Conservation (phyloP, 2,329 filamentous ascomycete species). For the Ustilaginoidea virens region DNA sequence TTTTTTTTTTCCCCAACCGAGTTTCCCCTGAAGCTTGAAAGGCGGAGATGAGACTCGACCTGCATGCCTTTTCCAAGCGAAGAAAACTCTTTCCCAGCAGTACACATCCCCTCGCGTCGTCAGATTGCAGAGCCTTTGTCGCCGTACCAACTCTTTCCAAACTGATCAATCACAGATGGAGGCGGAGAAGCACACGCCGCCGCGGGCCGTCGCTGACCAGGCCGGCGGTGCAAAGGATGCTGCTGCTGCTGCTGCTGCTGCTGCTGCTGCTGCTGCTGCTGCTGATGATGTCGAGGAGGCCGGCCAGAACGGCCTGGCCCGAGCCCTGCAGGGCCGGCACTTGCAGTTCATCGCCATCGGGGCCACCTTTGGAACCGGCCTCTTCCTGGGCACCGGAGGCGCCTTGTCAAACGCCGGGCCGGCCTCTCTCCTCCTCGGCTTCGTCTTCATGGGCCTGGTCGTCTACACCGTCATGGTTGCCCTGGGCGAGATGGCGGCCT, state of each 20-base stretch:
- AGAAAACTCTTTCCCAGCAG: too few relatives aligned
- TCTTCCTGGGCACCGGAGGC: constrained; percentile 53
- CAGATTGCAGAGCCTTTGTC: too few relatives aligned
- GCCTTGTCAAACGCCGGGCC: constrained; percentile 50
- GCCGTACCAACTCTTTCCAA: not conserved
- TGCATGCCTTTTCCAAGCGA: too few relatives aligned
- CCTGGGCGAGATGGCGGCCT: constrained; percentile 60
- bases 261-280: too few relatives aligned
- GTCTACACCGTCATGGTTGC: constrained; percentile 62
- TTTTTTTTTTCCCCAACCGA: too few relatives aligned
- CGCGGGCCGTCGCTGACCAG: constrained; percentile 2
- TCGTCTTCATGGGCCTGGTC: constrained; percentile 53
- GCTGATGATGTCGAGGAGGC: constrained; percentile 21
- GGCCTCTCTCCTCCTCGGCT: constrained; percentile 51
- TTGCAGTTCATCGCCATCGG: constrained; percentile 36
- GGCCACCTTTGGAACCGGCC: constrained; percentile 56
- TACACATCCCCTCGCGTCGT: too few relatives aligned
- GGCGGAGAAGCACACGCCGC: constrained; percentile 5
- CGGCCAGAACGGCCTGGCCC: constrained; percentile 19
- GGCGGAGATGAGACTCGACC: too few relatives aligned
- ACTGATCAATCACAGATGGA: not conserved
- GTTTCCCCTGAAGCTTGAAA: too few relatives aligned
- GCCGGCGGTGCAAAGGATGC: constrained; percentile 2
- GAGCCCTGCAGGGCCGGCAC: constrained; percentile 23
- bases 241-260: too few relatives aligned